Conservation (phyloP, 2,329 filamentous ascomycete genomes). For the Apiospora marii region DNA sequence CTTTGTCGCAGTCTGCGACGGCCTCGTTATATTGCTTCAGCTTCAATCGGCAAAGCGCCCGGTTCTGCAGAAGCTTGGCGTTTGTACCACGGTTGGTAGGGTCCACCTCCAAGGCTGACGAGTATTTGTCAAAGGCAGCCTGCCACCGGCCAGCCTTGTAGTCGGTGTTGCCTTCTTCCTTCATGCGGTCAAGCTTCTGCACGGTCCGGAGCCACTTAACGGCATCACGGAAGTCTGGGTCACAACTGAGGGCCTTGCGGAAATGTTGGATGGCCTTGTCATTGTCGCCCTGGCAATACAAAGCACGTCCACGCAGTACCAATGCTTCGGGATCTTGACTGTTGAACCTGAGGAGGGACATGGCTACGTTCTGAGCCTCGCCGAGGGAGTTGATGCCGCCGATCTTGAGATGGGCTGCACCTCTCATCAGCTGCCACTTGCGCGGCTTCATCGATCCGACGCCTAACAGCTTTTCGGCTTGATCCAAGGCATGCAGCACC, state of each 20-base stretch:
- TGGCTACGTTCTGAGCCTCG: constrained; percentile 92
- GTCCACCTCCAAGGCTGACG: constrained; percentile 83
- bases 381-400: constrained; percentile 87
- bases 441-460: constrained; percentile 79
- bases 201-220: constrained; percentile 89
- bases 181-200: constrained; percentile 90
- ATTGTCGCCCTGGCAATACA: constrained; percentile 93
- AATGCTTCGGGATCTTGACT: constrained; percentile 93
- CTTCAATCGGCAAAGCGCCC: constrained; percentile 83
- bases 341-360: constrained; percentile 84
- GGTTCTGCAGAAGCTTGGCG: constrained; percentile 92
- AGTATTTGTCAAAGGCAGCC: constrained; percentile 84
- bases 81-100: constrained; percentile 90
- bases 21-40: constrained; percentile 85
- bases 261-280: constrained; percentile 94
- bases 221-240: constrained; percentile 89
- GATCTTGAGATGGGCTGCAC: constrained; percentile 92
- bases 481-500: constrained; percentile 89
- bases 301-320: constrained; percentile 83
- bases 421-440: constrained; percentile 93
- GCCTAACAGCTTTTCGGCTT: constrained; percentile 84
- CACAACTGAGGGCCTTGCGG: constrained; percentile 85
- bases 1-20: constrained; percentile 85
- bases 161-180: constrained; percentile 88
- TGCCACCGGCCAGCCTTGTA: constrained; percentile 88